Base-by-base conservation (phyloP, 805 yeast genomes). In the Sugiyamaella americana region DNA sequence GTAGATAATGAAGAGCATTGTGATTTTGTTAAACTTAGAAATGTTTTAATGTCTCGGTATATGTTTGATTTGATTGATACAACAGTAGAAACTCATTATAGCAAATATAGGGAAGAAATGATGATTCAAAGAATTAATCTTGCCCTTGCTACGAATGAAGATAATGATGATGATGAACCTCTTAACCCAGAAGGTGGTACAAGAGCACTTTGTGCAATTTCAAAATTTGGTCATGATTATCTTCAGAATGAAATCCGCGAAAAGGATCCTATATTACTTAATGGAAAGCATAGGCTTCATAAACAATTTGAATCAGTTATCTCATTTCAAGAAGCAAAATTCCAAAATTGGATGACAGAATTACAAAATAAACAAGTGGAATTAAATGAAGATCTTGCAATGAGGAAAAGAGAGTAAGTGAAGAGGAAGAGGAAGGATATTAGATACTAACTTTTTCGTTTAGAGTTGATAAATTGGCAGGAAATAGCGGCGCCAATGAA, bases 1-100 rank as follows among this genome's bases (percentile, higher is more conserved):
- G 88, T 93, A 56, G 97, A 89, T 63, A 89, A 93, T 64, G 91
- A 85, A 68, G 79, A 78, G 47, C 97, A 93, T 64, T 84, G 88
- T 65, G 98, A 91, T 68, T 93, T 91, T 64, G 78, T 82, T 52
- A 80, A 80, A 64, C 77, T 91, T 64, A 83, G 96, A 70, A 75
- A 84, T 47, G 72, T 88, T 54, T 68, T 89, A 52, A 72, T 88
- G 65, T 80, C 93, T 69, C 82, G 93, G 20, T 82, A 87, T 63
- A 75, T 88, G 80, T 75, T 87, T 61, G 95, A 87, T 65, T 72
- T 89, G 58, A 74, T 88, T 40, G 72, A 82, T 51, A 78, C 87
- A 3, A 87, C 96, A 5, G 80, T 85, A 60, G 94, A 85, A 59
- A 60, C 79, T 47, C 95, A 86, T 65, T 88, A 82, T 61, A 93